Evolutionary conservation across 768 basidiomycete species (phyloP).

Genomic region (Lentinula detonsa): DNA sequence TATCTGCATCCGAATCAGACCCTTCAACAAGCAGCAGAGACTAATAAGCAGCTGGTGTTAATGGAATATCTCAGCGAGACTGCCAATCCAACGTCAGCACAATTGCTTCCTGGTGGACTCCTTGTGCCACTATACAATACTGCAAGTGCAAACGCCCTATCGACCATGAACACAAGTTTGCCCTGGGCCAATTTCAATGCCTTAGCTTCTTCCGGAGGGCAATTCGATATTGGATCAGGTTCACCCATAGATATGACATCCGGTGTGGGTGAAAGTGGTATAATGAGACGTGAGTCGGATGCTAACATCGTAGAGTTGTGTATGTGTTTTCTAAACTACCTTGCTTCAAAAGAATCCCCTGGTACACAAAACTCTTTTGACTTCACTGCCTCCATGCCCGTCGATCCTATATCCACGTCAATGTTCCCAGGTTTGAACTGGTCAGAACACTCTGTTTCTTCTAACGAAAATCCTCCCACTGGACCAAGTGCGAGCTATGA

Average conservation of each 20-base stretch:
- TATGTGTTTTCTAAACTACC: not conserved
- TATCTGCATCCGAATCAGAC: not conserved
- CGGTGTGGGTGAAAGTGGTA: not conserved
- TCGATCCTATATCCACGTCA: not conserved
- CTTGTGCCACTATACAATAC: not conserved
- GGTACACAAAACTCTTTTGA: not conserved
- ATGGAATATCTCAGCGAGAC: constrained; percentile 24
- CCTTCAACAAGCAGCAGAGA: not conserved
- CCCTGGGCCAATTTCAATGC: not conserved
- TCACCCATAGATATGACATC: not conserved
- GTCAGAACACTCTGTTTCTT: not conserved
- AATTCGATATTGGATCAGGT: not conserved
- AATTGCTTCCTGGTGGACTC: not conserved
- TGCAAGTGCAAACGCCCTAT: not conserved
- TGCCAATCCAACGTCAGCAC: constrained; percentile 2
- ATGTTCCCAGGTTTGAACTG: no score
- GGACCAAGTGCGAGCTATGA: not conserved
- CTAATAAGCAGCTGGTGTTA: constrained; percentile 11
- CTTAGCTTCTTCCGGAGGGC: not conserved
- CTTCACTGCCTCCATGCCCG: not conserved
- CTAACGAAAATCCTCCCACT: not conserved
- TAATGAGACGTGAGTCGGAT: not conserved
- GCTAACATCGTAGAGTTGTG: not conserved
- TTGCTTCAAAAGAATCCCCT: not conserved
- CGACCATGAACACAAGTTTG: not conserved